Evolutionary conservation across 176 grass and related monocot species (phyloP).

Genomic region (Musa beccarii): DNA sequence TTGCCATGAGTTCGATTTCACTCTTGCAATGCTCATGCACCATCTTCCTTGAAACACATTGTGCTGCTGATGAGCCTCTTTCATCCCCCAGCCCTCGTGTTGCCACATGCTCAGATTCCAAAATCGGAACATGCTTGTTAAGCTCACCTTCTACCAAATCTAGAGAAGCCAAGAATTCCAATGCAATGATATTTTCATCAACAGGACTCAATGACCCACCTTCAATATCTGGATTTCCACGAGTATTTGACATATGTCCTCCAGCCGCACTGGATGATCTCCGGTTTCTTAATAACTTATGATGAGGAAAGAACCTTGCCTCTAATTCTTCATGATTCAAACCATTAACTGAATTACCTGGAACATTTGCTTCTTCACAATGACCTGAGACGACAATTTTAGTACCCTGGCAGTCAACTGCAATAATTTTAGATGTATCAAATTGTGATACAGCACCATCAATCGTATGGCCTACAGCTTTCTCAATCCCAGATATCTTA

Average conservation of each 20-base stretch:
- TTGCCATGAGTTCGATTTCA: constrained; percentile 60
- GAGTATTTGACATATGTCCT: constrained; percentile 16
- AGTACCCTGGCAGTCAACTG: constrained; percentile 21
- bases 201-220: constrained; percentile 13
- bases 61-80: constrained; percentile 34
- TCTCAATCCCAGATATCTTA: constrained; percentile 77
- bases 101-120: constrained; percentile 39
- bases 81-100: neutral
- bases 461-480: constrained; percentile 68
- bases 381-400: constrained; percentile 12
- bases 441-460: constrained; percentile 40
- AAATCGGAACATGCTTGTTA: constrained; percentile 27
- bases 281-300: constrained; percentile 67
- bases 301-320: constrained; percentile 83
- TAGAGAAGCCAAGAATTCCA: constrained; percentile 88
- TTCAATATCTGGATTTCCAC: neutral
- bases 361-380: constrained; percentile 16
- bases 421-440: constrained; percentile 31
- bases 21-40: constrained; percentile 21
- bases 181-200: constrained; percentile 58
- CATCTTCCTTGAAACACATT: constrained; percentile 43
- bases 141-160: constrained; percentile 40
- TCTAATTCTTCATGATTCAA: constrained; percentile 75
- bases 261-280: constrained; percentile 25
- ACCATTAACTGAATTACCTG: constrained; percentile 36